Evolutionary conservation across 2,329 filamentous ascomycete genomes (phyloP).

Genomic region (Tolypocladium guangdongense): DNA sequence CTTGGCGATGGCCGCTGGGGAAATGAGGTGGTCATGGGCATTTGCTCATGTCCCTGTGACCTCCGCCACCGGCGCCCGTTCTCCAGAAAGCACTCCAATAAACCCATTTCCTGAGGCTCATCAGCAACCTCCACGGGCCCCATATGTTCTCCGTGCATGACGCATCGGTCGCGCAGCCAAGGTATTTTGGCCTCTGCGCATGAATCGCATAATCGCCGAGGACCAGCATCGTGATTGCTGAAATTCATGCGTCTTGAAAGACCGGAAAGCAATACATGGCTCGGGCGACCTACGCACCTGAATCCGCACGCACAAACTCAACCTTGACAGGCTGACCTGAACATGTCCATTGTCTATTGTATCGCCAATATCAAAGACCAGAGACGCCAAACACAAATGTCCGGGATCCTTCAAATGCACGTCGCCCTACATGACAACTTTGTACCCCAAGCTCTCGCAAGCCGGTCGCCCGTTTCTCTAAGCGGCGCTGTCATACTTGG

Average conservation of each 20-base stretch:
- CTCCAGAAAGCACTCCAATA: not conserved
- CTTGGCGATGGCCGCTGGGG: not conserved
- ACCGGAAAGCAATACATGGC: not conserved
- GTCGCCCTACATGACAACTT: not conserved
- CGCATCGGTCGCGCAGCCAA: not conserved
- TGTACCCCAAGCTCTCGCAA: not conserved
- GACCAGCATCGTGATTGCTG: not conserved
- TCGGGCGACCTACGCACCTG: not conserved
- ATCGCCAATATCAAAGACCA: not conserved
- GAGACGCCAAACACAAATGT: not conserved
- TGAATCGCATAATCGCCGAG: not conserved
- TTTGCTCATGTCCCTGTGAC: not conserved
- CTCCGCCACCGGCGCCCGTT: not conserved
- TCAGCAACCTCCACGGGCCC: not conserved
- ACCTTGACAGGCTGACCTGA: not conserved
- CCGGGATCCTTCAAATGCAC: not conserved
- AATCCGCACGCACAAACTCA: not conserved
- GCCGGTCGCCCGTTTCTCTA: slow-evolving; percentile 6
- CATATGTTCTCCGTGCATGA: not conserved
- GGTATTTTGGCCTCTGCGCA: not conserved
- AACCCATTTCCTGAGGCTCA: not conserved
- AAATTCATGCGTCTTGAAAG: not conserved
- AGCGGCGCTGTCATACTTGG: slow-evolving; percentile 53
- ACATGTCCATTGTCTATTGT: not conserved
- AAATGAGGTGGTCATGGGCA: not conserved